These are phyloP conservation scores for Phytophthora nicotianae DNA, from an alignment of 352 stramenopile species.

Conservation along the genomic window DNA sequence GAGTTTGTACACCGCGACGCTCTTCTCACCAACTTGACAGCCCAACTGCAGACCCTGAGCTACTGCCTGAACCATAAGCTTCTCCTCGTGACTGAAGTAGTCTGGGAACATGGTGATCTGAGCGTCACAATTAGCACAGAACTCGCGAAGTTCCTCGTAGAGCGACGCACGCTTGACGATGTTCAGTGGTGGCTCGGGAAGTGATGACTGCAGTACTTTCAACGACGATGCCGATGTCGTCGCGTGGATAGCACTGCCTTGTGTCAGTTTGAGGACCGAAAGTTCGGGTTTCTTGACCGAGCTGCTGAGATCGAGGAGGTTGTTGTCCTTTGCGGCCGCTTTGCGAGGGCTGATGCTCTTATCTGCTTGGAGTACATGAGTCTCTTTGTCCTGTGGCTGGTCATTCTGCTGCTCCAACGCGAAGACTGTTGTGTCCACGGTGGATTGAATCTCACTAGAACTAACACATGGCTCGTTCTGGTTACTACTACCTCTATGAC, in stretches of 20 bases:
- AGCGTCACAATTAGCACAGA: conserved; percentile 44
- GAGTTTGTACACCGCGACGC: conserved; percentile 65
- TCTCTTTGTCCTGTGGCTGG: conserved; percentile 20
- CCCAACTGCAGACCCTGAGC: conserved; percentile 58
- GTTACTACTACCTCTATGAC: conserved; percentile 24
- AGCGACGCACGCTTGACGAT: conserved; percentile 50
- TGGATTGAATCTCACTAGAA: conserved; percentile 13
- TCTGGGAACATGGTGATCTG: conserved; percentile 73
- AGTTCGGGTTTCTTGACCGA: conserved; percentile 36
- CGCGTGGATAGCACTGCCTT: conserved; percentile 13
- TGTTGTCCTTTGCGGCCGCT: conserved; percentile 18
- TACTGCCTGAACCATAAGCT: conserved; percentile 54
- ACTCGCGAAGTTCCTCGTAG: conserved; percentile 68
- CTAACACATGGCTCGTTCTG: conserved; percentile 22
- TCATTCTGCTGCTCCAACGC: conserved; percentile 14
- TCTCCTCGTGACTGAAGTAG: conserved; percentile 65
- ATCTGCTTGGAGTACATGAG: not conserved
- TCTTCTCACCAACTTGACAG: conserved; percentile 70
- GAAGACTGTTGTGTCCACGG: not conserved
- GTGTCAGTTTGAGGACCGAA: conserved; percentile 17
- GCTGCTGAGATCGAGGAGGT: conserved; percentile 38
- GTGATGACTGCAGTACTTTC: conserved; percentile 9
- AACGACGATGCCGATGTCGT: conserved; percentile 13
- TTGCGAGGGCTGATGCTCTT: conserved; percentile 17
- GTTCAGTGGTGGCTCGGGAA: conserved; percentile 12